Percentiles rank a stretch among this genome's conserved stretches.
Evolutionary conservation across 2,329 filamentous ascomycete species (phyloP).

Genomic region (Aspergillus spinulosporus): DNA sequence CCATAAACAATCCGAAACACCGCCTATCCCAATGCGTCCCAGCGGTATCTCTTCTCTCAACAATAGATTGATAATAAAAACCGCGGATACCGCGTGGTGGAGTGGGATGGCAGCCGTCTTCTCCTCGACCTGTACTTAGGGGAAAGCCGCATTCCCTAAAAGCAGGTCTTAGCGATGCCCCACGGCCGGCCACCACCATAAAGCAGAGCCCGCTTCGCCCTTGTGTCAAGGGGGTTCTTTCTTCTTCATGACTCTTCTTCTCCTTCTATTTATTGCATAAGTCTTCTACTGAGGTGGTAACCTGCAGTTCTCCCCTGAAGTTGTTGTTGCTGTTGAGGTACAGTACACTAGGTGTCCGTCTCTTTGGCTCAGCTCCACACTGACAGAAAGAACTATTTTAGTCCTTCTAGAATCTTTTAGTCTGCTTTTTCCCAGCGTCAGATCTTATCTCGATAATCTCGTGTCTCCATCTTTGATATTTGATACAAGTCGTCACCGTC

Average conservation of each 20-base stretch:
- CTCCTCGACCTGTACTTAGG: conserved; percentile 53
- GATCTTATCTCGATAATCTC: conserved; percentile 8
- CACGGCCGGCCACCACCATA: conserved; percentile 18
- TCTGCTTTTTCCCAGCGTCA: conserved; percentile 11
- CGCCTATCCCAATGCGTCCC: not conserved
- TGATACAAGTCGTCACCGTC: not conserved
- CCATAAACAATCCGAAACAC: not conserved
- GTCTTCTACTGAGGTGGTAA: not conserved
- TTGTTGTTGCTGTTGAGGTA: not conserved
- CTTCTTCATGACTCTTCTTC: not conserved
- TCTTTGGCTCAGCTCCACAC: conserved; percentile 14
- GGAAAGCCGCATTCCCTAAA: conserved; percentile 48
- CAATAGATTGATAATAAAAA: conserved; percentile 28
- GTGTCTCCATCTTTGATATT: conserved; percentile 1
- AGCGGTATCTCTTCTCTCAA: not conserved
- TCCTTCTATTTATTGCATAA: not conserved
- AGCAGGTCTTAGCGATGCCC: conserved; percentile 45
- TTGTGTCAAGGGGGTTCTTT: not conserved
- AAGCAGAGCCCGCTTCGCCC: conserved; percentile 18
- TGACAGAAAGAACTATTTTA: conserved; percentile 14
- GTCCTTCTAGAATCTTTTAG: conserved; percentile 24
- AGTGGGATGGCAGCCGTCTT: conserved; percentile 32
- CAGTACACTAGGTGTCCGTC: not conserved
- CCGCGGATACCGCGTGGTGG: conserved; percentile 27
- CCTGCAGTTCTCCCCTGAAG: not conserved